Percentiles rank a stretch among this genome's conserved stretches.
These are phyloP conservation scores for Pezicula rhizophila DNA, from an alignment of 2,329 filamentous ascomycete species.

Conservation along the genomic window DNA sequence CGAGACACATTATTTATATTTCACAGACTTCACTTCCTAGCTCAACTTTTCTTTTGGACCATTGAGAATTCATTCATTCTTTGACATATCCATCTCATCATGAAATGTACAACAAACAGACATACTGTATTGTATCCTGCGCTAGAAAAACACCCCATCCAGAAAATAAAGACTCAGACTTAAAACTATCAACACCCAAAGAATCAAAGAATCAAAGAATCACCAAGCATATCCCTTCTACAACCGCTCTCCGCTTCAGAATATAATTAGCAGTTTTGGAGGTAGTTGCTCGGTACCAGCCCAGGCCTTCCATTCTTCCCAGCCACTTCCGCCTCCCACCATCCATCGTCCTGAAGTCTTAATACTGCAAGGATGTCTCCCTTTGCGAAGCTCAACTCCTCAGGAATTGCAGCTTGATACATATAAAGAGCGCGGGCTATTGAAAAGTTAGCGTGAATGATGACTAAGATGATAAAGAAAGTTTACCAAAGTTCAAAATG, in stretches of 20 bases:
- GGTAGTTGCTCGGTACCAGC: slow-evolving; percentile 63
- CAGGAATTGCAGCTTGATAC: slow-evolving; percentile 90
- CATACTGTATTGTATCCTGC: too few species aligned
- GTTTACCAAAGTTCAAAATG: slow-evolving; percentile 85
- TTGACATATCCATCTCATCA: too few species aligned
- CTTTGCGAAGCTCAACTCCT: slow-evolving; percentile 88
- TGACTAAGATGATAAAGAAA: slow-evolving; percentile 17
- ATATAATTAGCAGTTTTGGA: slow-evolving; percentile 31
- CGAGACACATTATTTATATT: too few species aligned
- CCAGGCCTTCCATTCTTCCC: slow-evolving; percentile 55
- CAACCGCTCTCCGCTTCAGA: neutral
- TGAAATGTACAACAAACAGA: too few species aligned
- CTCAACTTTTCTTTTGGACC: too few species aligned
- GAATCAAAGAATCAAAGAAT: too few species aligned
- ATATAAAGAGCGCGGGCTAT: slow-evolving; percentile 88
- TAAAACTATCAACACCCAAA: too few species aligned
- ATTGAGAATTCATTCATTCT: too few species aligned
- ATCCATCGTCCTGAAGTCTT: slow-evolving; percentile 91
- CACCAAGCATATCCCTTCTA: too few species aligned
- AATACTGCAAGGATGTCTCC: slow-evolving; percentile 86
- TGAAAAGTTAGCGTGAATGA: slow-evolving; percentile 15
- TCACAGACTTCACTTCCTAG: too few species aligned
- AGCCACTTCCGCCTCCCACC: slow-evolving; percentile 97
- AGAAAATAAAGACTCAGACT: too few species aligned
- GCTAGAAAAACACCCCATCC: too few species aligned